phyloP scores from a whole-genome alignment of 176 grass and related monocot genomes.

The Hsuehochloa calcarea region DNA sequence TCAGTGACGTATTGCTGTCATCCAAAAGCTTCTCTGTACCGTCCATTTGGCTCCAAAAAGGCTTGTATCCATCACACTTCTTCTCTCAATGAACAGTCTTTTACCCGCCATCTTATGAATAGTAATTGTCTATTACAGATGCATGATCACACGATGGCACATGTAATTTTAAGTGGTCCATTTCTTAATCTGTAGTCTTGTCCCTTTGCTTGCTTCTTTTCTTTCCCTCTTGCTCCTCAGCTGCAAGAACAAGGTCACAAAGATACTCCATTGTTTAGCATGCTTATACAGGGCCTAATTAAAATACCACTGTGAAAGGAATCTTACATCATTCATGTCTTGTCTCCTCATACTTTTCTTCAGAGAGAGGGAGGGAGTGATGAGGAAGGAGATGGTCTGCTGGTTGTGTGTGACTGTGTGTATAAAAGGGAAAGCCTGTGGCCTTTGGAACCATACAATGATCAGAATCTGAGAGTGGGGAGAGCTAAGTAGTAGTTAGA shows the following conservation, averaged over 20 bases:
- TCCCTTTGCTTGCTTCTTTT: slow-evolving; percentile 12
- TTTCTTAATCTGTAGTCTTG: slow-evolving; percentile 36
- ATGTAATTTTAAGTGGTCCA: slow-evolving; percentile 31
- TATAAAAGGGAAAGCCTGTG: slow-evolving; percentile 56
- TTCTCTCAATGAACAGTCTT: not conserved
- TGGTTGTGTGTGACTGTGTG: not conserved
- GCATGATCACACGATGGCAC: slow-evolving; percentile 12
- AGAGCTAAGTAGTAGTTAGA: slow-evolving; percentile 22
- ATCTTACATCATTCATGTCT: slow-evolving; percentile 67
- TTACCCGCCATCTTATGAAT: not conserved
- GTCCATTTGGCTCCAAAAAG: slow-evolving; percentile 36
- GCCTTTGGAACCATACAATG: slow-evolving; percentile 60
- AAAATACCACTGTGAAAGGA: slow-evolving; percentile 55
- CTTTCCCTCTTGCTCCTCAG: slow-evolving; percentile 22
- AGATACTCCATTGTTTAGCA: slow-evolving; percentile 36
- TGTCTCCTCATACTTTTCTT: slow-evolving; percentile 39
- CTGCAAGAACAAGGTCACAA: slow-evolving; percentile 36
- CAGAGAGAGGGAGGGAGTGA: not conserved
- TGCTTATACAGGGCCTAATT: slow-evolving; percentile 33
- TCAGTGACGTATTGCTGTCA: slow-evolving; percentile 45
- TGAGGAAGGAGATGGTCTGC: slow-evolving; percentile 13
- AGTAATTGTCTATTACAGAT: slow-evolving; percentile 28
- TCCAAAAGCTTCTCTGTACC: slow-evolving; percentile 35
- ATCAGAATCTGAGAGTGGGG: slow-evolving; percentile 34
- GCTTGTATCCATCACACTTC: slow-evolving; percentile 22